Evolutionary conservation across 208 protist species (phyloP).

Genomic region (Leishmania tarentolae): DNA sequence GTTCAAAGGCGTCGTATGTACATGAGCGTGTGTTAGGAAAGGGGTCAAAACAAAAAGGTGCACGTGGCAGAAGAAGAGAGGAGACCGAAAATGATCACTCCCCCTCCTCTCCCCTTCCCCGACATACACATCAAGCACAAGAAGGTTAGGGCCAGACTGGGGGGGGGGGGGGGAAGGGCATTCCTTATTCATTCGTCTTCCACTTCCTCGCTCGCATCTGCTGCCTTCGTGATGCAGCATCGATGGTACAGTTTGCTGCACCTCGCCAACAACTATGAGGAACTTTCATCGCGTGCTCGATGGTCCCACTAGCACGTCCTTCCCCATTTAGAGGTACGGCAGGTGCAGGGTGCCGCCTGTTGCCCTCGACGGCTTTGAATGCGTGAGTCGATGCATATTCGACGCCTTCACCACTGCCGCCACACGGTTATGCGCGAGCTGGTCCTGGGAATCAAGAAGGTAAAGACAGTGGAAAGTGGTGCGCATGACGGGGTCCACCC

Average conservation of each 20-base stretch:
- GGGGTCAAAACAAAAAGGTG: neutral
- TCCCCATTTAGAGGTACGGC: neutral
- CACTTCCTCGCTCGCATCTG: neutral
- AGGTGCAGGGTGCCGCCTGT: neutral
- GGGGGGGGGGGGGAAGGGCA: neutral
- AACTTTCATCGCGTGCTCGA: neutral
- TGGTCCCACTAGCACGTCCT: too few species aligned
- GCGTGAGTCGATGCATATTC: neutral
- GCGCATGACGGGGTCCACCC: slow-evolving; percentile 26
- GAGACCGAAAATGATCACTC: neutral
- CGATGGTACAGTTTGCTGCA: neutral
- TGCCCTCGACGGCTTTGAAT: neutral
- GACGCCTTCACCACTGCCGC: neutral
- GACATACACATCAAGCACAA: neutral
- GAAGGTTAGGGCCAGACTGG: neutral
- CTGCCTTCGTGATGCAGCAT: neutral
- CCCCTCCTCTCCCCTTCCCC: too few species aligned
- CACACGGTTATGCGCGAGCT: slow-evolving; percentile 6
- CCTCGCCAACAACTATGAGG: neutral
- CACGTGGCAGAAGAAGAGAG: neutral
- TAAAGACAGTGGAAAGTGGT: slow-evolving; percentile 22
- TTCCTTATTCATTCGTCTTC: neutral
- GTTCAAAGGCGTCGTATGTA: neutral
- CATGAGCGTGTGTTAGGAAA: neutral
- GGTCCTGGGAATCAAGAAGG: slow-evolving; percentile 24